Evolutionary conservation across 108 stramenopile species (phyloP), one percentile per base, ranked within the genome.

Genomic region (Epithemia pelagica): DNA sequence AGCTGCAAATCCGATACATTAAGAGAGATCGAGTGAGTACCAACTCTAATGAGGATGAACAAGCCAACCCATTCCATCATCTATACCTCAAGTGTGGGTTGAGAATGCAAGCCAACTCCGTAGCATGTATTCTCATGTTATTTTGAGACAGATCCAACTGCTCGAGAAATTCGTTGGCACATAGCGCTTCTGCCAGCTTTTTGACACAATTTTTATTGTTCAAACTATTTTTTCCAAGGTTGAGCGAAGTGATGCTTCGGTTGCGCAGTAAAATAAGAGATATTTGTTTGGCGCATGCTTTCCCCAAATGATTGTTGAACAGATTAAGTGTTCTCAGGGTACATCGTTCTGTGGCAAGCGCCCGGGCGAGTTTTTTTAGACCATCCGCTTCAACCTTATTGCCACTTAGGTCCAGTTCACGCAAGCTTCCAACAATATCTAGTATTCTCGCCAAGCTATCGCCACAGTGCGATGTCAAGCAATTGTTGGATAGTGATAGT

Each of bases 131-230:
- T 15, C 27, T 33, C 52, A 82, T 66, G 2, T 69, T 63, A 32
- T 82, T 82, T 62, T 72, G 59, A 26, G 77, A 74, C 54, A 88
- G 62, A 65, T 88, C 77, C 55, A 87, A 53, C 55, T 54, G 52
- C 37, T 62, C 5, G 1, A 87, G 66, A 20, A 68, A 62, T 2
- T 26, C 28, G 53, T 84, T 81, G 8, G 18, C 61, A 2, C 20
- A 21, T 2, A 87, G 59, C 25, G 61, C 68, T 0, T 58, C 24
- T 0, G 74, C 71, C 26, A 87, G 26, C n/a, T 32, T 51, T 62
- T 70, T 77, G 18, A 81, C 71, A 30, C 77, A 78, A 32, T 62
- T 73, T 15, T 66, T 73, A 8, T 27, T 23, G 2, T 80, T 80
- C 10, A 87, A 51, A 24, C 58, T 32, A 59, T 87, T 87, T 56